Evolutionary conservation across 805 yeast genomes (phyloP).

Genomic region (Lachancea lanzarotensis): DNA sequence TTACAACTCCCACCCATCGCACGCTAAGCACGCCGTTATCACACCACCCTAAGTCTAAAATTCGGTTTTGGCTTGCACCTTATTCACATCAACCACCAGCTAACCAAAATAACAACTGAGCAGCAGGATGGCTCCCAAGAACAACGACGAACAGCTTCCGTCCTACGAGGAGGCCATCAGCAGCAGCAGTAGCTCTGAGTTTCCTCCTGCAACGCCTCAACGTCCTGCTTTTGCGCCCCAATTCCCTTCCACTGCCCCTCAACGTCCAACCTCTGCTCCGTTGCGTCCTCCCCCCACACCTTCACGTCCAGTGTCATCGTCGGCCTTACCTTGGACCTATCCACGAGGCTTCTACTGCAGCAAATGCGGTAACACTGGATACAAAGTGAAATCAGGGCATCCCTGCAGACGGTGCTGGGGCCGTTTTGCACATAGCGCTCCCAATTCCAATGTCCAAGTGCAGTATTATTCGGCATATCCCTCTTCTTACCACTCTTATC

Average conservation of each 20-base stretch:
- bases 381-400: constrained; percentile 49
- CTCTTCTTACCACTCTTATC: neutral
- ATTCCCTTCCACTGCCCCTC: constrained; percentile 7
- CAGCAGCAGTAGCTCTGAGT: constrained; percentile 15
- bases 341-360: constrained; percentile 56
- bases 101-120: no score
- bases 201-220: constrained; percentile 9
- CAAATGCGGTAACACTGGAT: constrained; percentile 72
- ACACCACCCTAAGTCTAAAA: no score
- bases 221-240: constrained; percentile 7
- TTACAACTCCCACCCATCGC: no score
- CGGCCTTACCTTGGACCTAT: constrained; percentile 49
- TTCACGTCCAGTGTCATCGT: neutral
- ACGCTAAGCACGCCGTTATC: no score
- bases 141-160: no score
- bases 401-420: constrained; percentile 70
- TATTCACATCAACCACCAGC: no score
- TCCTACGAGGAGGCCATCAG: constrained; percentile 38
- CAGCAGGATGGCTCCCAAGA: no score
- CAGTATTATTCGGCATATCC: neutral
- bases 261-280: constrained; percentile 6
- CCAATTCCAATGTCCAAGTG: constrained; percentile 1
- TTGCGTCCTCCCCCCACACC: neutral
- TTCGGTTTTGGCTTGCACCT: no score
- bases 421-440: constrained; percentile 43